Evolutionary conservation across 441 rosid species (phyloP).

Genomic region (Pelargonium myrrhifolium): DNA sequence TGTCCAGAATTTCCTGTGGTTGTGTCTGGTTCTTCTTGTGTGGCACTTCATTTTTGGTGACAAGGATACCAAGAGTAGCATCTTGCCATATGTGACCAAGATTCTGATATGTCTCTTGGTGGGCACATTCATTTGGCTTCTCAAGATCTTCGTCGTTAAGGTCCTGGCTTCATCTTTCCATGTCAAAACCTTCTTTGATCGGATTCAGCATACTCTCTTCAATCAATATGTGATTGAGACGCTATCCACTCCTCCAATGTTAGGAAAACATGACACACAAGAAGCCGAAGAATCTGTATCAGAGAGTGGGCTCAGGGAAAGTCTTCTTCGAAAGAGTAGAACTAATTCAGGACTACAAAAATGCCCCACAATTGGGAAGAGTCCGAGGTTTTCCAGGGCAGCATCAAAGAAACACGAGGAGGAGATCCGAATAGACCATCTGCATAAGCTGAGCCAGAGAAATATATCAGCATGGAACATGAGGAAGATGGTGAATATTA

Average conservation of each 20-base stretch:
- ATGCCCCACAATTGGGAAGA: not conserved
- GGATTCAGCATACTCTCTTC: conserved; percentile 63
- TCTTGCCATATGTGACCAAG: conserved; percentile 2
- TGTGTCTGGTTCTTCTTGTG: conserved; percentile 49
- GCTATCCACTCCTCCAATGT: conserved; percentile 53
- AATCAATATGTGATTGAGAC: conserved; percentile 60
- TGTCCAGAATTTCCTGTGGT: conserved; percentile 72
- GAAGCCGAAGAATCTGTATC: conserved; percentile 40
- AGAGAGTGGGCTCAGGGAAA: conserved; percentile 33
- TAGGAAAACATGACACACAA: conserved; percentile 32
- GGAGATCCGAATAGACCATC: conserved; percentile 47
- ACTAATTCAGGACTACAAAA: too few species aligned
- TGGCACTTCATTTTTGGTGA: conserved; percentile 51
- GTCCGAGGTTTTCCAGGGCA: conserved; percentile 23
- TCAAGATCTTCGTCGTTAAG: conserved; percentile 64
- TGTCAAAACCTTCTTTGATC: conserved; percentile 62
- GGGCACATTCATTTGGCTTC: conserved; percentile 51
- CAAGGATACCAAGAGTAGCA: conserved; percentile 10
- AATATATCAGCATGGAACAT: conserved; percentile 69
- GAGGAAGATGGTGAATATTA: conserved; percentile 48
- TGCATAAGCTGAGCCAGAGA: conserved; percentile 44
- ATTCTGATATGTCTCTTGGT: conserved; percentile 38
- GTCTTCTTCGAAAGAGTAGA: conserved; percentile 23
- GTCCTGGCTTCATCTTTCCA: conserved; percentile 71
- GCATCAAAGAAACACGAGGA: conserved; percentile 40